These are phyloP conservation scores for Fusarium sp. DNA, from an alignment of 2,329 filamentous ascomycete species.

Conservation along the genomic window DNA sequence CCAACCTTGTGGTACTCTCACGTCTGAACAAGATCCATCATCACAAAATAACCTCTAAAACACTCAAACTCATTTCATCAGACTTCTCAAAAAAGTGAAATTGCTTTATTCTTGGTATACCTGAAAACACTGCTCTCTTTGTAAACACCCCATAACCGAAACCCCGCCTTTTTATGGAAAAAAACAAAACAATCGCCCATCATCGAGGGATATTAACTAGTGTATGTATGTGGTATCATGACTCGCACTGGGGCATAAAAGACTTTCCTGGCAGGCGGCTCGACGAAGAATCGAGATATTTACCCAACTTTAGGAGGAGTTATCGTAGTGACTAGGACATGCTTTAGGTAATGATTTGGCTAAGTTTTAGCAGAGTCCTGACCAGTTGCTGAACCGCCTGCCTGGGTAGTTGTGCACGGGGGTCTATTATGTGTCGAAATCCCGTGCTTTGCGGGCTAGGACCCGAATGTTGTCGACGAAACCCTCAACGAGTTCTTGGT, in stretches of 20 bases:
- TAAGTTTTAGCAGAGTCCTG: too few species aligned
- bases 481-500: slow-evolving; percentile 78
- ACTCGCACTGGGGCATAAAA: slow-evolving; percentile 1
- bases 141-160: not conserved
- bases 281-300: too few species aligned
- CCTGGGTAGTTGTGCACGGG: not conserved
- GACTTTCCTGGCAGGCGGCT: not conserved
- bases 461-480: slow-evolving; percentile 81
- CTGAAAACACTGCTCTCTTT: not conserved
- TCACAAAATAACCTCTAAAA: too few species aligned
- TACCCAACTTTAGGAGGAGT: too few species aligned
- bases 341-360: too few species aligned
- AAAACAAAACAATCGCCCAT: not conserved
- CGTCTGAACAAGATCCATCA: too few species aligned
- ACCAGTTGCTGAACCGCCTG: too few species aligned
- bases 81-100: not conserved
- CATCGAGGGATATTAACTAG: not conserved
- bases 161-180: not conserved
- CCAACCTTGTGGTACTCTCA: too few species aligned
- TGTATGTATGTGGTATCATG: slow-evolving; percentile 18
- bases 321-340: too few species aligned
- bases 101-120: slow-evolving; percentile 14
- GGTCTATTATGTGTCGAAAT: slow-evolving; percentile 44
- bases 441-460: slow-evolving; percentile 64
- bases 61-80: too few species aligned